Evolutionary conservation across 768 basidiomycete genomes (phyloP).

Genomic region (Tubosaeta brunneosetosa): DNA sequence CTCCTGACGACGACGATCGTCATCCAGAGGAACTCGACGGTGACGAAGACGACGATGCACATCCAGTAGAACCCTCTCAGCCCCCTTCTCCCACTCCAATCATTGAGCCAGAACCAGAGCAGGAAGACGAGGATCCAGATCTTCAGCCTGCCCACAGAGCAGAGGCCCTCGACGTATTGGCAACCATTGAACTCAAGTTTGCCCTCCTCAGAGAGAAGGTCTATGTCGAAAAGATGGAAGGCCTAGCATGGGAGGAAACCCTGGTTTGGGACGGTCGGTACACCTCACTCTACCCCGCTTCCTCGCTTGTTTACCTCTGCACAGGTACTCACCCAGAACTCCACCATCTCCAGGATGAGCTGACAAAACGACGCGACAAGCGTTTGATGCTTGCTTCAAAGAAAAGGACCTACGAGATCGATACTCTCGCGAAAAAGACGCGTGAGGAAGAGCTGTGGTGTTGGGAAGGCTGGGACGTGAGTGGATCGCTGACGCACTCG

Average conservation of each 20-base stretch:
- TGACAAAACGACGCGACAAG: constrained; percentile 74
- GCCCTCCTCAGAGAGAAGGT: constrained; percentile 80
- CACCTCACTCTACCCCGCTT: neutral
- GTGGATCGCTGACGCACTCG: constrained; percentile 12
- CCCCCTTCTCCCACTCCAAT: constrained; percentile 24
- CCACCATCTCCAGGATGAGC: constrained; percentile 71
- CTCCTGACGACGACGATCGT: constrained; percentile 21
- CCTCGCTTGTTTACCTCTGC: neutral
- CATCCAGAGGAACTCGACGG: constrained; percentile 23
- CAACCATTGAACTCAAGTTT: constrained; percentile 90
- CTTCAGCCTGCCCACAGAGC: constrained; percentile 77
- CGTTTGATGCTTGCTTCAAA: constrained; percentile 76
- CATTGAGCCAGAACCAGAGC: constrained; percentile 24
- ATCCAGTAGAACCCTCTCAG: constrained; percentile 21
- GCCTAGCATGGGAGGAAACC: constrained; percentile 81
- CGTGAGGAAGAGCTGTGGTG: constrained; percentile 68
- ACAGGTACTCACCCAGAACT: constrained; percentile 87
- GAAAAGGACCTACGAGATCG: constrained; percentile 65
- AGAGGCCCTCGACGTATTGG: constrained; percentile 84
- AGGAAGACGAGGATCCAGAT: constrained; percentile 54
- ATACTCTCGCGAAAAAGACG: constrained; percentile 56
- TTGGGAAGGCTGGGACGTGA: constrained; percentile 91
- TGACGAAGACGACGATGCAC: constrained; percentile 34
- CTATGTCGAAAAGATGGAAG: constrained; percentile 94
- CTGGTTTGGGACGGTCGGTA: constrained; percentile 70